Conservation (phyloP, 2,329 filamentous ascomycete genomes). For the Drechslerella dactyloides region DNA sequence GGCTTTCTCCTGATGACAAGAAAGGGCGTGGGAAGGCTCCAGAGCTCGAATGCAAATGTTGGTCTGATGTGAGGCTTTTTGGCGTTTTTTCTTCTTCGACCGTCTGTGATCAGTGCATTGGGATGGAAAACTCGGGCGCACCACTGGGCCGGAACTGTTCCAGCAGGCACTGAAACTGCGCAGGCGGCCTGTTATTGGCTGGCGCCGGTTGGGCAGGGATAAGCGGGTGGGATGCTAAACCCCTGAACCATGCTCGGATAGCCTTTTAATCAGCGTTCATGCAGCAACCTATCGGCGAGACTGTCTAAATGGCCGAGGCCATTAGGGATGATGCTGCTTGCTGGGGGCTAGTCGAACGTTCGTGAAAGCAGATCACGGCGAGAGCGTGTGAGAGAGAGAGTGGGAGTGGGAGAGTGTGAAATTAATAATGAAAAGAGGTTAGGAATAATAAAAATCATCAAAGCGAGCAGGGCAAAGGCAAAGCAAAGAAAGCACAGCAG, state of each 20-base stretch:
- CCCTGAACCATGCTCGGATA: slow-evolving; percentile 51
- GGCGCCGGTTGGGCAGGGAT: slow-evolving; percentile 48
- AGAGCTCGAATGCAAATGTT: not conserved
- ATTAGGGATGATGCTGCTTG: slow-evolving; percentile 39
- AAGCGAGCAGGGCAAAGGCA: slow-evolving; percentile 1
- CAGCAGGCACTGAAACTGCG: slow-evolving; percentile 46
- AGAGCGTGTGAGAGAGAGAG: not conserved
- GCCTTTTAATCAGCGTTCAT: slow-evolving; percentile 51
- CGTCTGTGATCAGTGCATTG: slow-evolving; percentile 19
- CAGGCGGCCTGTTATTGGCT: slow-evolving; percentile 43
- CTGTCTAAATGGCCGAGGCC: slow-evolving; percentile 44
- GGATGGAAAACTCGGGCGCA: slow-evolving; percentile 37
- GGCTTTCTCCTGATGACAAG: slow-evolving; percentile 3
- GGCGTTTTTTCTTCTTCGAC: slow-evolving; percentile 2
- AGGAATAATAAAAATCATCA: slow-evolving; percentile 2
- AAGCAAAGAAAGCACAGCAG: too few relatives aligned
- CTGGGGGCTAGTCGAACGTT: slow-evolving; percentile 8
- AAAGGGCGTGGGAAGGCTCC: not conserved
- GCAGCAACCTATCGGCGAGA: slow-evolving; percentile 50
- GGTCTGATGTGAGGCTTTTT: slow-evolving; percentile 36
- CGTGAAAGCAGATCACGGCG: slow-evolving; percentile 24
- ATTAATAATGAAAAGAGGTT: slow-evolving; percentile 15
- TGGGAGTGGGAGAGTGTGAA: slow-evolving; percentile 19
- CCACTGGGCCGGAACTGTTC: slow-evolving; percentile 47
- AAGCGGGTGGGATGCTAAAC: slow-evolving; percentile 43